phyloP scores from a whole-genome alignment of 139 green algal genomes.

The Picochlorum sp. region DNA sequence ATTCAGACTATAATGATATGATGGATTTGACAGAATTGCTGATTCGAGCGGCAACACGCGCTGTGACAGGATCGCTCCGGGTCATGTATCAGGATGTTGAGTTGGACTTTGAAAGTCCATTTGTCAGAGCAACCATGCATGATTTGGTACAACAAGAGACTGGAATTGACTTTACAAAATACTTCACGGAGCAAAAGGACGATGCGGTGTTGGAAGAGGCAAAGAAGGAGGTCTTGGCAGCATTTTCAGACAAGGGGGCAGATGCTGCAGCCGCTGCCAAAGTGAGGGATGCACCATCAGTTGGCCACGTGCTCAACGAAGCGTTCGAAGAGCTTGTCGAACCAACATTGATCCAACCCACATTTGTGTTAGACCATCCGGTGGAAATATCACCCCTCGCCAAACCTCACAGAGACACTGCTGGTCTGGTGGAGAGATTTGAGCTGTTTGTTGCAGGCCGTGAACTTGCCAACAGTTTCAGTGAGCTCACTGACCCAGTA shows the following conservation, averaged over 20 bases:
- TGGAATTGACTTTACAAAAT: slow-evolving; percentile 24
- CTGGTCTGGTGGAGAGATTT: slow-evolving; percentile 87
- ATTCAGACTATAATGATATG: slow-evolving; percentile 95
- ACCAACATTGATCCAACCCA: slow-evolving; percentile 77
- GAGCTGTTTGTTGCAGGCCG: slow-evolving; percentile 93
- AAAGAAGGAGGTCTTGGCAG: slow-evolving; percentile 27
- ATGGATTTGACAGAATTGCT: slow-evolving; percentile 91
- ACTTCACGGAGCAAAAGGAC: slow-evolving; percentile 9
- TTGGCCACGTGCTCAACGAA: slow-evolving; percentile 79
- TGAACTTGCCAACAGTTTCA: slow-evolving; percentile 93
- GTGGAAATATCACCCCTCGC: slow-evolving; percentile 87
- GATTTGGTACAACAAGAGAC: slow-evolving; percentile 72
- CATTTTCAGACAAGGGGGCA: slow-evolving; percentile 21
- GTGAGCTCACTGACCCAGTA: slow-evolving; percentile 92
- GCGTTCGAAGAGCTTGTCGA: slow-evolving; percentile 92
- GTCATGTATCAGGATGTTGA: slow-evolving; percentile 69
- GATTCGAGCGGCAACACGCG: slow-evolving; percentile 46
- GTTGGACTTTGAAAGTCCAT: slow-evolving; percentile 78
- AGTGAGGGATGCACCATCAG: slow-evolving; percentile 17
- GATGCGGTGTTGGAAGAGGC: slow-evolving; percentile 30
- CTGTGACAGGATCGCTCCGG: slow-evolving; percentile 19
- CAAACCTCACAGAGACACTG: slow-evolving; percentile 79
- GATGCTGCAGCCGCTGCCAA: slow-evolving; percentile 14
- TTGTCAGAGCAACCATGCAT: slow-evolving; percentile 81
- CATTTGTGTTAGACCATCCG: slow-evolving; percentile 94